Conservation (phyloP, 306 rosid species). For the Leucaena leucocephala region DNA sequence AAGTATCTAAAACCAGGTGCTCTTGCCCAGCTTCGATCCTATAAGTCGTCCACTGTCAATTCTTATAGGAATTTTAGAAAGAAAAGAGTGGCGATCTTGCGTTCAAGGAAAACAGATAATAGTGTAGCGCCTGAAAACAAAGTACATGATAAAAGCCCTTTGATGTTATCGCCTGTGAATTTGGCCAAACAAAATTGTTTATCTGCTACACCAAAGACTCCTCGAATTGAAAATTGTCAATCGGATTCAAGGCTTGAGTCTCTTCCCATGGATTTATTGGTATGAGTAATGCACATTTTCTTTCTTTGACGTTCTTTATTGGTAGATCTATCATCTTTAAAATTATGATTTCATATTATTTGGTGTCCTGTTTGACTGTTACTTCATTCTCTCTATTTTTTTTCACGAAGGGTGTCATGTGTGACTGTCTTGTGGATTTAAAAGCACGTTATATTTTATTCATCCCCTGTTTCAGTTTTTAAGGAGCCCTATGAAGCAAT, state of each 20-base stretch:
- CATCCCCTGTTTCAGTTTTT: neutral
- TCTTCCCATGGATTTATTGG: slow-evolving; percentile 41
- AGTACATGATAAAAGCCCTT: slow-evolving; percentile 60
- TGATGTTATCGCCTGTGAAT: slow-evolving; percentile 80
- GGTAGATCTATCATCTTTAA: neutral
- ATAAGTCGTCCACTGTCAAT: slow-evolving; percentile 48
- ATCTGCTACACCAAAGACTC: slow-evolving; percentile 70
- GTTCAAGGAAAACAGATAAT: slow-evolving; percentile 39
- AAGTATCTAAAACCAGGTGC: slow-evolving; percentile 84
- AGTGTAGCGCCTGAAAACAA: slow-evolving; percentile 42
- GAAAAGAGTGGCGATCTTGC: slow-evolving; percentile 63
- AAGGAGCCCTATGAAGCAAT: neutral
- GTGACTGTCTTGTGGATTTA: neutral
- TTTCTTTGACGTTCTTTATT: no score
- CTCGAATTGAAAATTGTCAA: slow-evolving; percentile 52
- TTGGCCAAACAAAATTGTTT: slow-evolving; percentile 52
- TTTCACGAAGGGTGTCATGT: no score
- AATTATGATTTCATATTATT: neutral
- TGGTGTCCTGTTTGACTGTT: neutral
- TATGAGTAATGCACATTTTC: slow-evolving; percentile 34
- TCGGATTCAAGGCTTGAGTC: slow-evolving; percentile 77
- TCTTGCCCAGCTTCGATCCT: slow-evolving; percentile 79
- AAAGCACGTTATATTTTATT: neutral
- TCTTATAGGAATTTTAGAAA: slow-evolving; percentile 66
- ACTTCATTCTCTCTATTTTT: no score